A percentile compares a stretch with the other conserved stretches of the same genome.
phyloP scores from a whole-genome alignment of 306 rosid species.

The Elaeagnus macrophylla region DNA sequence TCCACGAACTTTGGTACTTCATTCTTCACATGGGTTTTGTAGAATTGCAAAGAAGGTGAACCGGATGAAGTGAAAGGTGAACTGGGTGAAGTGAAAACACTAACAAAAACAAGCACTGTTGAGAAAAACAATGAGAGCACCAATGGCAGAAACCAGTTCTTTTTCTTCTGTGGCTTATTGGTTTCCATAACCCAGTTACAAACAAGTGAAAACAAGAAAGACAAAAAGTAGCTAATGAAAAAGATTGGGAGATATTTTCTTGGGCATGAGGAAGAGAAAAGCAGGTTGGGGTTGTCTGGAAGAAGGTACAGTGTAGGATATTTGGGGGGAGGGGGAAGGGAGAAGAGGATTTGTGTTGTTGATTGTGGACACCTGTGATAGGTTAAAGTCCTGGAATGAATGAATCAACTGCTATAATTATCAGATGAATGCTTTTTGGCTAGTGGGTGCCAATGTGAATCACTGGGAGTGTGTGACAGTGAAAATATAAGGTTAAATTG shows the following conservation, averaged over 20 bases:
- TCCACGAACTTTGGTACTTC: conserved; percentile 43
- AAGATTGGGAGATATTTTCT: neutral
- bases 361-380: too few relatives aligned
- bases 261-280: neutral
- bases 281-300: neutral
- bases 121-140: conserved; percentile 29
- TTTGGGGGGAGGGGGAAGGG: neutral
- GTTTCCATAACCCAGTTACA: conserved; percentile 28
- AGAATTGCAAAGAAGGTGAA: conserved; percentile 15
- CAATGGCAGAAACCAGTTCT: conserved; percentile 40
- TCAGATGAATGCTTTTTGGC: too few relatives aligned
- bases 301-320: neutral
- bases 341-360: neutral
- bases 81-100: conserved; percentile 25
- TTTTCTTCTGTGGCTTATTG: conserved; percentile 30
- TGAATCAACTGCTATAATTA: too few relatives aligned
- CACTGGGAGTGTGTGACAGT: too few relatives aligned
- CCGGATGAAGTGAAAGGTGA: conserved; percentile 21
- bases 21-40: conserved; percentile 16
- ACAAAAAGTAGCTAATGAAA: neutral
- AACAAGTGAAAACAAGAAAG: neutral
- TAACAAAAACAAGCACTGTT: conserved; percentile 25
- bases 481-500: too few relatives aligned
- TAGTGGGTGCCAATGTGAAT: too few relatives aligned
- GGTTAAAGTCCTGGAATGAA: too few relatives aligned